A percentile compares a stretch with the other conserved stretches of the same genome.
Evolutionary conservation across 208 protist genomes (phyloP).

Genomic region (Crithidia thermophila): DNA sequence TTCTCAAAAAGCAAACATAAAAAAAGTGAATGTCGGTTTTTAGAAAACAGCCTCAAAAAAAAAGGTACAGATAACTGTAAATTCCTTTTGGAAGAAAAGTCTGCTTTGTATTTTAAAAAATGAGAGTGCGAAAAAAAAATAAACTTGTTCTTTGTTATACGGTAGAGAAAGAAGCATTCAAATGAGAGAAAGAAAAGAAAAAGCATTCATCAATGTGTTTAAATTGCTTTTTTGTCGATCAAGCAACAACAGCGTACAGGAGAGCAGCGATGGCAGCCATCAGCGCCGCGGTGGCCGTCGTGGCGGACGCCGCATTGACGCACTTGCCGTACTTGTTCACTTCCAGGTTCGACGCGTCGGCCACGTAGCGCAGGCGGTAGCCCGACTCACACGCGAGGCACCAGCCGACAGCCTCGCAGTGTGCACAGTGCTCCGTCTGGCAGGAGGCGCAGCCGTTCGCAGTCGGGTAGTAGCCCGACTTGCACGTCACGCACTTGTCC

Average conservation of each 20-base stretch:
- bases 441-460: background rate
- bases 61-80: too few species aligned
- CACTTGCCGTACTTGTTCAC: background rate
- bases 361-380: background rate
- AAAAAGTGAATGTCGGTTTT: too few species aligned
- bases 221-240: too few species aligned
- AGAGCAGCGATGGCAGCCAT: background rate
- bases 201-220: too few species aligned
- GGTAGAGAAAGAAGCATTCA: too few species aligned
- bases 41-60: too few species aligned
- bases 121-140: too few species aligned
- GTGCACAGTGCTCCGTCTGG: background rate
- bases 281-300: background rate
- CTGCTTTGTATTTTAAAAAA: too few species aligned
- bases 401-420: background rate
- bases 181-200: too few species aligned
- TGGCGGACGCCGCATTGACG: background rate
- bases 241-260: background rate
- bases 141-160: too few species aligned
- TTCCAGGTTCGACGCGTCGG: background rate
- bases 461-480: background rate
- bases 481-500: background rate
- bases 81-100: too few species aligned
- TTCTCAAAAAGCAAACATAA: too few species aligned
- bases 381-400: background rate